Evolutionary conservation across 1,139 yeast genomes (phyloP), one percentile per base, ranked within the genome.

Genomic region (Suhomyces taliae): DNA sequence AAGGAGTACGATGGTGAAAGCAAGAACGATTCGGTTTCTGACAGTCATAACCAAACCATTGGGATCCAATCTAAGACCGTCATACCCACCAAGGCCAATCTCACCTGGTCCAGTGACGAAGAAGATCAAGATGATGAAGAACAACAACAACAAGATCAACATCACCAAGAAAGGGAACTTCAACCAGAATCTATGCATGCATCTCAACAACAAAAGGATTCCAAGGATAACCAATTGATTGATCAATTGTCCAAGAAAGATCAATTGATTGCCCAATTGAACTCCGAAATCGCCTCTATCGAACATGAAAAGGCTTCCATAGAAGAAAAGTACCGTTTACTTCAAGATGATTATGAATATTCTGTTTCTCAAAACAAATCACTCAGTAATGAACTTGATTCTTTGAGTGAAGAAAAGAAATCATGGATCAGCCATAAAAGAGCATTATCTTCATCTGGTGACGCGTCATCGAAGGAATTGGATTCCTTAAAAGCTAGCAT

Each of bases 31-130:
- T 42, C 51, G 6, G 34, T 41, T 14, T 49, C 59, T 4, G 58
- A 57, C 26, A 47, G 59, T 6, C 56, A 57, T 8, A 65, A 64
- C 40, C 70, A 71, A 51, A 64, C 73, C 27, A 70, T 74, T 35
- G 78, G 78, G 7, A 62, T 74, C 34, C 87, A 85, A 52, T 67
- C 87, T 11, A 78, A 83, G 8, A 83, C 85, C 3, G 83, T 89
- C 6, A 82, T 87, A 9, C 95, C 96, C 1, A 80, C 85, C 34
- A 86, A 85, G 61, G 88, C 95, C 2, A 82, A 85, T 47, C 72
- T 89, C 57, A 81, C 89, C 4, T 89, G 95, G 91, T 85, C 91
- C 6, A 84, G 88, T 50, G 95, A 85, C 52, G 95, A 87, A 54
- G 91, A 85, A 47, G 83, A 78, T 0, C 74, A 48, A 47, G 83